phyloP scores from a whole-genome alignment of 768 basidiomycete genomes.

The Suillus americanus region DNA sequence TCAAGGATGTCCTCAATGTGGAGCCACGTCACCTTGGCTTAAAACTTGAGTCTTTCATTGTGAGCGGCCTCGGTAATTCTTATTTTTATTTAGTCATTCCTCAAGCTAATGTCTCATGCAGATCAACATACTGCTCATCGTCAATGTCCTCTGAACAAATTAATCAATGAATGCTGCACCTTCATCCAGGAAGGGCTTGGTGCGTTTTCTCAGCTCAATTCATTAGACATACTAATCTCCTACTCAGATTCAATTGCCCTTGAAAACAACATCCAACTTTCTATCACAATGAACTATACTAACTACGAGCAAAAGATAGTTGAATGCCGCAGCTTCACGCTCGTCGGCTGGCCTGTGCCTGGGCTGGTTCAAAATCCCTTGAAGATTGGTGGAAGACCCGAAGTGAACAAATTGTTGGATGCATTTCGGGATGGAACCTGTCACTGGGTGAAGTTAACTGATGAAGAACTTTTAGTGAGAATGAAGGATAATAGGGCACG shows the following conservation, averaged over 20 bases:
- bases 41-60: background rate
- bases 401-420: background rate
- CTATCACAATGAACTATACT: slow-evolving; percentile 1
- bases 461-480: background rate
- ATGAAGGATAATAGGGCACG: background rate
- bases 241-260: background rate
- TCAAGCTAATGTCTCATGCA: background rate
- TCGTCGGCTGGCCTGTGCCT: background rate
- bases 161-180: background rate
- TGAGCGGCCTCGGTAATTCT: background rate
- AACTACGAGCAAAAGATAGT: background rate
- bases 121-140: background rate
- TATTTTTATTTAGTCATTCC: background rate
- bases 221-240: background rate
- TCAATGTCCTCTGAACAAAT: background rate
- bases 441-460: background rate
- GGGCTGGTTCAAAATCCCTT: background rate
- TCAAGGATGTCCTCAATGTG: background rate
- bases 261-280: background rate
- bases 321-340: background rate
- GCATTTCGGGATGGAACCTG: background rate
- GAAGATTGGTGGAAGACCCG: background rate
- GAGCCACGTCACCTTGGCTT: background rate
- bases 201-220: background rate
- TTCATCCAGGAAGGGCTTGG: background rate